Base-by-base conservation (phyloP, 352 stramenopile genomes). In the Pythium myriotylum region DNA sequence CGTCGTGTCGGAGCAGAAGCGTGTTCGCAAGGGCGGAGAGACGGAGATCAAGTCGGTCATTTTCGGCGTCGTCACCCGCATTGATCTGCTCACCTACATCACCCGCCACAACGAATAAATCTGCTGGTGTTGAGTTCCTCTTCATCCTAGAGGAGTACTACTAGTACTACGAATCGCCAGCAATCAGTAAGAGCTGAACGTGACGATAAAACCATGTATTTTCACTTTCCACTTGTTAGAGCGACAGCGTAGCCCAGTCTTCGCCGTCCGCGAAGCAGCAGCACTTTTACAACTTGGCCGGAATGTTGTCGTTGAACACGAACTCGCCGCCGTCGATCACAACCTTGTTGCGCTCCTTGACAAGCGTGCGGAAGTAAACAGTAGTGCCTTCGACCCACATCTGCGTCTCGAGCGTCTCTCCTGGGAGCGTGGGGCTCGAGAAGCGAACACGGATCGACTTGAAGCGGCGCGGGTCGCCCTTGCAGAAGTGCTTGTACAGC, bases 41-140 rank as follows among this genome's bases (percentile, higher is more conserved):
- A 77, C 74, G 48, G 82, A 88, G 65, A 84, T 74, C 54, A 95
- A 96, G 77, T 86, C 79, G 22, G 77, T 98, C 48, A 96, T 99
- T 64, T 96, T 95, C 62, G 95, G 94, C 10, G 96, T 99, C 58
- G 95, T 98, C 55, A 98, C 93, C 45, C 80, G 96, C 24, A 98
- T 99, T 66, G 96, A 99, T 74, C 77, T 99, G 59, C 80, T 99
- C 59, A 97, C 96, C 52, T 98, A 94, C 74, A 97, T 98, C 72
- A 94, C 89, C 60, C 75, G 73, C 56, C 70, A 89, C 67, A 68
- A 73, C 43, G 63, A 74, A 33, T 73, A 72, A 65, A 46, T 16
- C 29, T 35, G 5, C 29, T 35, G 29, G 29, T 35, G 29, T 5
- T 35, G 10, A 22, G 2, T 35, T 5, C 29, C 29, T 10, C 10